These are phyloP conservation scores for Guadua angustifolia DNA, from an alignment of 176 grass and related monocot genomes.

Conservation along the genomic window DNA sequence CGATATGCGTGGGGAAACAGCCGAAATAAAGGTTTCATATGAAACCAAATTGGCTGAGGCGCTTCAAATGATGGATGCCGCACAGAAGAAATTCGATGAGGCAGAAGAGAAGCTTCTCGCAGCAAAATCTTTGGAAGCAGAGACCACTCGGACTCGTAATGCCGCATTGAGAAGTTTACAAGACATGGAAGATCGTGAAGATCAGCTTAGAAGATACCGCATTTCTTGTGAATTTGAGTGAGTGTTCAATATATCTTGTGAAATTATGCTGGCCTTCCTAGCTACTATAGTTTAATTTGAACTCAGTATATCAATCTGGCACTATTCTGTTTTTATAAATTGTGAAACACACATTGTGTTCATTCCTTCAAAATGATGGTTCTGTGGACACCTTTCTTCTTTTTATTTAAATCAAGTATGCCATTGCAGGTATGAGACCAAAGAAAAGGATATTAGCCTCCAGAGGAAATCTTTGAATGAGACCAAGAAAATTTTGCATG, in stretches of 20 bases:
- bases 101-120: constrained; percentile 70
- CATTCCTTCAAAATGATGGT: constrained; percentile 13
- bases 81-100: constrained; percentile 78
- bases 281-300: constrained; percentile 7
- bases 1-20: constrained; percentile 71
- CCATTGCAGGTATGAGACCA: constrained; percentile 62
- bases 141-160: constrained; percentile 51
- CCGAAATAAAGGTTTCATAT: constrained; percentile 83
- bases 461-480: constrained; percentile 70
- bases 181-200: constrained; percentile 83
- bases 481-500: constrained; percentile 73
- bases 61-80: constrained; percentile 56
- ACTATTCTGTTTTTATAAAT: neutral
- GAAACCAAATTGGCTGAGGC: constrained; percentile 71
- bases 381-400: neutral
- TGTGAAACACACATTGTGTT: neutral
- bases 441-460: constrained; percentile 73
- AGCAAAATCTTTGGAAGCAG: constrained; percentile 70
- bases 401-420: constrained; percentile 26
- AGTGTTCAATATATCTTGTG: constrained; percentile 44
- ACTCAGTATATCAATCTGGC: neutral
- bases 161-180: constrained; percentile 67
- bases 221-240: constrained; percentile 68
- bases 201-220: constrained; percentile 70
- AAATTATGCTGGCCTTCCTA: constrained; percentile 38